Evolutionary conservation across 306 rosid species (phyloP), one percentile per base, ranked within the genome.

Genomic region (Arachis stenosperma): DNA sequence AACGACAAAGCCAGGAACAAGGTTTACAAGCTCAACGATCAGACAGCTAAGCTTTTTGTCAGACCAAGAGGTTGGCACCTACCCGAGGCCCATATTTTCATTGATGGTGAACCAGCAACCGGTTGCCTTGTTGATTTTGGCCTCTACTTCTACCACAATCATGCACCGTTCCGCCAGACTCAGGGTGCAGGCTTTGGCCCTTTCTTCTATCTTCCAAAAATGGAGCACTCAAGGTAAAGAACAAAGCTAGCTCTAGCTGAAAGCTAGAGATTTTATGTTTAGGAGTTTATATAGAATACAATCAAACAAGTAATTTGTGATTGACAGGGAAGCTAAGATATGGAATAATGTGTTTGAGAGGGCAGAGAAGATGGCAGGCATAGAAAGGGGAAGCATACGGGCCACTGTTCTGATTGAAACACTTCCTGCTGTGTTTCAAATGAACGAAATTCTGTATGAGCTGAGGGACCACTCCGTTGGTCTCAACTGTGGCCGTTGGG

Each of bases 1-100:
- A 85, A 89, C 66, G 98, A 93, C 86, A 88, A 54, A 78, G 81
- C 74, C 50, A 90, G 96, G 61, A 91, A 93, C 77, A 87, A 81
- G 67, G 83, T 84, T 76, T 93, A 91, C 85, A 90, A 88, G 73
- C 94, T 93, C 33, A 93, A 91, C 33, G 94, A 89, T 54, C 82
- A 84, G 27, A 85, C 59, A 1, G 94, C 98, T 5, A 93, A 93
- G 86, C 97, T 91, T 14, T 93, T 93, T 76, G 97, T 91, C 9
- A 75, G 98, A 14, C 87, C 96, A 70, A 84, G 98, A 84, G 98
- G 98, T 8, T 93, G 98, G 98, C 98, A 93, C 69, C 69, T 91
- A 71, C 96, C 94, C 0, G 98, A 93, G 82, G 90, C 96, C 14
- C 97, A 93, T 75, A 84, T 93, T 47, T 29, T 93, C 58, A 88